A percentile compares a stretch with the other conserved stretches of the same genome.
These are phyloP conservation scores for Ephemerocybe angulata DNA, from an alignment of 768 basidiomycete genomes.

Conservation along the genomic window DNA sequence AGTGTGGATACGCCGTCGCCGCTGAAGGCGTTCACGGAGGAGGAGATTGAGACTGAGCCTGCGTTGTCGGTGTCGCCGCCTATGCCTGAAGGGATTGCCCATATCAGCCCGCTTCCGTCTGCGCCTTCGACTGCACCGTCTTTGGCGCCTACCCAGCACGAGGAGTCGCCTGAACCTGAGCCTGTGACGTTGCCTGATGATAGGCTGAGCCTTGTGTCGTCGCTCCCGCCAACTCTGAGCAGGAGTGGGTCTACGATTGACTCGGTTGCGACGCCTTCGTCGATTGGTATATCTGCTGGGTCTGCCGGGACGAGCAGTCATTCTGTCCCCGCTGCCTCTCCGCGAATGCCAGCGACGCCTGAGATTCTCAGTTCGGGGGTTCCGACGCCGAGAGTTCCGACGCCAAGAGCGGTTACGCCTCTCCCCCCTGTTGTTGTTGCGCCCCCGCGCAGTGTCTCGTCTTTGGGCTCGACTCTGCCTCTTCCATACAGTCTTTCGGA, in stretches of 20 bases:
- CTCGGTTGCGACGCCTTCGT: conserved; percentile 14
- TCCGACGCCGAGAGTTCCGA: too few species aligned
- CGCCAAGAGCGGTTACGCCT: neutral
- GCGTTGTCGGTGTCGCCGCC: neutral
- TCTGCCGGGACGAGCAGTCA: neutral
- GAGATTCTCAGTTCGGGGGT: neutral
- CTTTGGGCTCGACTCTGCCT: conserved; percentile 12
- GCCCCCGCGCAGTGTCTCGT: neutral
- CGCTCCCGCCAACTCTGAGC: conserved; percentile 22
- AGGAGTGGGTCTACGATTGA: neutral
- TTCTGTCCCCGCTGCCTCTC: neutral
- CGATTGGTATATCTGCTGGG: conserved; percentile 15
- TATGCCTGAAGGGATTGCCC: neutral
- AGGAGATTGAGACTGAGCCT: neutral
- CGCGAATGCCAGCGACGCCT: neutral
- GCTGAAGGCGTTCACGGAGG: neutral
- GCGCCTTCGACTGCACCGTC: conserved; percentile 13
- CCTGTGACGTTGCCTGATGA: neutral
- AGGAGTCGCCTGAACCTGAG: neutral
- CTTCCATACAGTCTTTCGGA: neutral
- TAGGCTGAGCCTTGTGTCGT: conserved; percentile 21
- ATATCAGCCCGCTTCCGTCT: conserved; percentile 6
- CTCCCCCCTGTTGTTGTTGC: neutral
- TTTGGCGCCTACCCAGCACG: conserved; percentile 14
- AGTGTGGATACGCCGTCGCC: conserved; percentile 5